A percentile compares a stretch with the other conserved stretches of the same genome.
phyloP scores from a whole-genome alignment of 192 early-diverging fungal species.

The Piromyces finnis region DNA sequence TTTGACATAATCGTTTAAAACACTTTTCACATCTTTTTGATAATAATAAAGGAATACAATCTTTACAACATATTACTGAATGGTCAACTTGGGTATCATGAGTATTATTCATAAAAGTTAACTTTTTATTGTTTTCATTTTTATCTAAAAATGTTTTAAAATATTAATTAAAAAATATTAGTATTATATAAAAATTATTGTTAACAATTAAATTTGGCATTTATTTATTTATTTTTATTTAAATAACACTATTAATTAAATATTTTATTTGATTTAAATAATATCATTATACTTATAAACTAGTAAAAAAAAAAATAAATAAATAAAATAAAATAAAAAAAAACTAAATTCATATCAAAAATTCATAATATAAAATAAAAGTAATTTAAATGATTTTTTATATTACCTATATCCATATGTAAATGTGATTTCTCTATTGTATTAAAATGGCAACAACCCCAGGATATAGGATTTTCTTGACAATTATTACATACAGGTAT shows the following conservation, averaged over 20 bases:
- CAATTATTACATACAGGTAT: not conserved
- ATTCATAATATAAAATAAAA: too few species aligned
- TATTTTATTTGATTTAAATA: too few species aligned
- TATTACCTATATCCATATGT: not conserved
- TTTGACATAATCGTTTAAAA: not conserved
- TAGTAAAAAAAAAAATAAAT: too few species aligned
- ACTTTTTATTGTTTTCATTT: not conserved
- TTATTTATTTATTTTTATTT: too few species aligned
- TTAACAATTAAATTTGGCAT: too few species aligned
- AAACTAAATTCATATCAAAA: too few species aligned
- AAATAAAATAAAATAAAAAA: too few species aligned
- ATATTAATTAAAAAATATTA: too few species aligned
- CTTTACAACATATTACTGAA: not conserved
- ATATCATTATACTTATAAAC: too few species aligned
- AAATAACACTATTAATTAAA: too few species aligned
- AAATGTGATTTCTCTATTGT: not conserved
- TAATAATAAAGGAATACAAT: not conserved
- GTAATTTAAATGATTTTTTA: too few species aligned
- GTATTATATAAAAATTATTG: too few species aligned
- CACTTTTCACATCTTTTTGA: not conserved
- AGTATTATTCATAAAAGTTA: not conserved
- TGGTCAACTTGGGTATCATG: not conserved
- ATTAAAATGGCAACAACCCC: not conserved
- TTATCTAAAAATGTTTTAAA: not conserved
- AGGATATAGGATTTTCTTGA: not conserved